These are phyloP conservation scores for Aciculoconidium aculeatum DNA, from an alignment of 805 yeast species.

Conservation along the genomic window DNA sequence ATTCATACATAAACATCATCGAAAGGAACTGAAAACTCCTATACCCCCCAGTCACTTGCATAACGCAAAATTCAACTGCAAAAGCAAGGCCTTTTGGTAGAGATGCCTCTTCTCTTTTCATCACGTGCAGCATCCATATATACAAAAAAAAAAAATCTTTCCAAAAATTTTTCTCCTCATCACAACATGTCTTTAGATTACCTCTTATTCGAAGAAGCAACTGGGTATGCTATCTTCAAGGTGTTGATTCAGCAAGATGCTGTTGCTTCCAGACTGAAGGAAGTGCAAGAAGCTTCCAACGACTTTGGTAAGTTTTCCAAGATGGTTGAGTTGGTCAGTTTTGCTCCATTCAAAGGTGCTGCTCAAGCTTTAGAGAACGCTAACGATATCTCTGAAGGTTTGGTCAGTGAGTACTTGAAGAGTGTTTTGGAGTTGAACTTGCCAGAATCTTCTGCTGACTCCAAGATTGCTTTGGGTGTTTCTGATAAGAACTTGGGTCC, in stretches of 20 bases:
- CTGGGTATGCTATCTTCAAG: slow-evolving; percentile 96
- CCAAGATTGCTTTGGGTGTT: slow-evolving; percentile 73
- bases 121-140: too few species aligned
- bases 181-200: too few species aligned
- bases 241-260: slow-evolving; percentile 92
- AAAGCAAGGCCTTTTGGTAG: too few species aligned
- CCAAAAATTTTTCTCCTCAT: too few species aligned
- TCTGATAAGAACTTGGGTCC: slow-evolving; percentile 96
- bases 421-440: slow-evolving; percentile 84
- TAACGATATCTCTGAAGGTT: slow-evolving; percentile 95
- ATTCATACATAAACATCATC: too few species aligned
- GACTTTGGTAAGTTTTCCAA: slow-evolving; percentile 87
- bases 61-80: too few species aligned
- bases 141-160: too few species aligned
- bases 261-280: slow-evolving; percentile 84
- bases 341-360: slow-evolving; percentile 98
- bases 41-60: too few species aligned
- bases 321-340: slow-evolving; percentile 86
- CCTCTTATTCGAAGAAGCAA: slow-evolving; percentile 95
- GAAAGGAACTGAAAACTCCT: too few species aligned
- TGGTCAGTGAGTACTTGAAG: slow-evolving; percentile 88
- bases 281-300: slow-evolving; percentile 85
- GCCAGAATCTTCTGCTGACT: slow-evolving; percentile 69
- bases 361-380: slow-evolving; percentile 99
- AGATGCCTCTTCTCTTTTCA: too few species aligned